Evolutionary conservation across 495 filamentous ascomycete species (phyloP).

Genomic region (Staphylotrichum tortipilum): DNA sequence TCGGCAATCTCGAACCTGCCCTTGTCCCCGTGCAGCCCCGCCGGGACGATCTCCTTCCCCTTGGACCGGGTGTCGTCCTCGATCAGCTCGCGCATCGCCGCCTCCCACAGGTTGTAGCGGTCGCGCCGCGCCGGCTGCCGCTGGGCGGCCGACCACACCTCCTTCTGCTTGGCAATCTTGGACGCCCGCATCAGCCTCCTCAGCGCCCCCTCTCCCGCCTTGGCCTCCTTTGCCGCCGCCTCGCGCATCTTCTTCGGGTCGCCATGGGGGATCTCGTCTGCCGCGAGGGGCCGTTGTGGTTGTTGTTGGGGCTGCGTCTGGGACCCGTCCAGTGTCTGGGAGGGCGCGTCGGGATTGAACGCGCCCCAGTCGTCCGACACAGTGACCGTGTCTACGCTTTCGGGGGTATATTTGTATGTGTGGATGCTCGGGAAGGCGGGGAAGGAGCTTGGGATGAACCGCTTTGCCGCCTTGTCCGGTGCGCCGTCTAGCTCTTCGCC

Average conservation of each 20-base stretch:
- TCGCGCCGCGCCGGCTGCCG: constrained; percentile 25
- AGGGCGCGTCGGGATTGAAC: constrained; percentile 9
- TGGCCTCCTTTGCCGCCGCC: constrained; percentile 36
- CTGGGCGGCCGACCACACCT: constrained; percentile 33
- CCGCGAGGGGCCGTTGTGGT: constrained; percentile 20
- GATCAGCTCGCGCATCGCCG: constrained; percentile 33
- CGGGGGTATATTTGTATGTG: constrained; percentile 38
- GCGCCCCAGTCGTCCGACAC: constrained; percentile 19
- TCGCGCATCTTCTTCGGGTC: constrained; percentile 34
- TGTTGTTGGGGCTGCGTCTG: constrained; percentile 5
- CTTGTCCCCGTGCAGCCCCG: constrained; percentile 36
- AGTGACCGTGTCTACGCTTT: constrained; percentile 21
- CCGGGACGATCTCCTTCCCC: constrained; percentile 60
- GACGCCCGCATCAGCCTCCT: constrained; percentile 36
- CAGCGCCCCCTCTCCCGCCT: constrained; percentile 39
- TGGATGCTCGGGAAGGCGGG: constrained; percentile 38
- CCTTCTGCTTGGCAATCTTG: constrained; percentile 42
- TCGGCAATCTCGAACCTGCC: constrained; percentile 37
- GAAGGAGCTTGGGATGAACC: constrained; percentile 36
- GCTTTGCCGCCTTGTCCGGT: constrained; percentile 32
- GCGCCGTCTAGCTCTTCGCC: constrained; percentile 35
- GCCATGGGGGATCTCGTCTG: constrained; percentile 25
- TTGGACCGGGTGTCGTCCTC: constrained; percentile 46
- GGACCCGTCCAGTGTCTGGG: constrained; percentile 7
- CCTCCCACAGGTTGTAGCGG: constrained; percentile 36